A percentile compares a stretch with the other conserved stretches of the same genome.
These are phyloP conservation scores for Fremontodendron californicum DNA, from an alignment of 345 rosid genomes.

Conservation along the genomic window DNA sequence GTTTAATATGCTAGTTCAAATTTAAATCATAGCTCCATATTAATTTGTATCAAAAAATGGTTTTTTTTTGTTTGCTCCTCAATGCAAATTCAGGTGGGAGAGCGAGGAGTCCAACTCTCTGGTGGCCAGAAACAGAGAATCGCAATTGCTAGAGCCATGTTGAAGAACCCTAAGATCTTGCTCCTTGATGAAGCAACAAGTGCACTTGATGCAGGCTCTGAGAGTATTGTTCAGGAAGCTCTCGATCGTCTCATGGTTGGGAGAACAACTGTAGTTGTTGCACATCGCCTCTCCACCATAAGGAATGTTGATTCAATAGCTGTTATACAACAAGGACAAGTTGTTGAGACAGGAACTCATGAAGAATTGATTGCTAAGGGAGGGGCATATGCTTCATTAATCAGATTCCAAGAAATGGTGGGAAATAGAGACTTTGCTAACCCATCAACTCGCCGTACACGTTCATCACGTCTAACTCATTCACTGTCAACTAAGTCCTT, in stretches of 20 bases:
- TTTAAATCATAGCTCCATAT: not conserved
- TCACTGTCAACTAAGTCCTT: constrained; percentile 91
- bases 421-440: constrained; percentile 82
- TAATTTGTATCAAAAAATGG: not conserved
- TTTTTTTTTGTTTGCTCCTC: not conserved
- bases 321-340: constrained; percentile 95
- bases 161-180: constrained; percentile 90
- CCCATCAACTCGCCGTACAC: constrained; percentile 77
- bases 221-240: constrained; percentile 98
- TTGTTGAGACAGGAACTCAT: constrained; percentile 94
- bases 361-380: constrained; percentile 81
- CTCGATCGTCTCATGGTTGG: constrained; percentile 97
- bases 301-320: constrained; percentile 91
- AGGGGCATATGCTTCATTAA: constrained; percentile 86
- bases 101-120: constrained; percentile 93
- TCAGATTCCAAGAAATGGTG: constrained; percentile 94
- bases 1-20: not conserved
- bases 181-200: constrained; percentile 99
- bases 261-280: constrained; percentile 93
- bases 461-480: constrained; percentile 84
- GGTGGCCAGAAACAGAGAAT: constrained; percentile 99
- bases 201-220: constrained; percentile 97
- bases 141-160: constrained; percentile 97
- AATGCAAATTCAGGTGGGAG: constrained; percentile 67
- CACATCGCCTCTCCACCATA: constrained; percentile 96